Base-by-base conservation (phyloP, 257 asterid species). In the Asclepias syriaca region DNA sequence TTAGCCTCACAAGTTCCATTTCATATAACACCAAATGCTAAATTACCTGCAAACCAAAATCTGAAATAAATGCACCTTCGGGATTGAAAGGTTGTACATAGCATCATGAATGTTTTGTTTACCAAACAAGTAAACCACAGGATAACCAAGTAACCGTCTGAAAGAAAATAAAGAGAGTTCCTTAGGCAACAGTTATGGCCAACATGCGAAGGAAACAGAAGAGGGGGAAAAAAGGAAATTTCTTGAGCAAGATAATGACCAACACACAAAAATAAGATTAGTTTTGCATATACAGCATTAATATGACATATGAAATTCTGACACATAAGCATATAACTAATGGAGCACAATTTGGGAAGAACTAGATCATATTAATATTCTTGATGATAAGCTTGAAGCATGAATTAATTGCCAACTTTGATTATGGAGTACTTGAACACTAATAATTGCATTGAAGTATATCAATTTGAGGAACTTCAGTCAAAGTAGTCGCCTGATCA, bases 141-240 rank as follows among this genome's bases (percentile, higher is more conserved):
- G 97, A 83, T 91, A 91, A 57, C 96, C 95, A 78, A 91, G 96
- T 77, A 91, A 85, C 97, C 97, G 89, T 76, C 96, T 89, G 87
- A 59, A 68, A 48, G 16, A 59, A 65, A 72, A 63, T 15, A 34
- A 15, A 27, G 6, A 68, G 18, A 29, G 15, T 69, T 45, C 29
- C 29, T 68, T 6, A 51, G 11, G 59, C 12, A 37, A 59, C 24
- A n/a, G 27, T 75, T 27, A 57, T n/a, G 37, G 24, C 34, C 4
- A 32, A 59, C 50, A 10, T 54, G 9, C 60, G 21, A 58, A 56
- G 11, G 34, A 37, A 55, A 39, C 13, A 43, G 10, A 43, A 43
- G 48, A 43, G 11, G 48, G 2, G 10, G 7, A 40, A 43, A 43
- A 43, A 43, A 8, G 10, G 7, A 43, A 6, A 0, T 5, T 24